Evolutionary conservation across 805 yeast genomes (phyloP).

Genomic region (Wickerhamiella allomyrinae): DNA sequence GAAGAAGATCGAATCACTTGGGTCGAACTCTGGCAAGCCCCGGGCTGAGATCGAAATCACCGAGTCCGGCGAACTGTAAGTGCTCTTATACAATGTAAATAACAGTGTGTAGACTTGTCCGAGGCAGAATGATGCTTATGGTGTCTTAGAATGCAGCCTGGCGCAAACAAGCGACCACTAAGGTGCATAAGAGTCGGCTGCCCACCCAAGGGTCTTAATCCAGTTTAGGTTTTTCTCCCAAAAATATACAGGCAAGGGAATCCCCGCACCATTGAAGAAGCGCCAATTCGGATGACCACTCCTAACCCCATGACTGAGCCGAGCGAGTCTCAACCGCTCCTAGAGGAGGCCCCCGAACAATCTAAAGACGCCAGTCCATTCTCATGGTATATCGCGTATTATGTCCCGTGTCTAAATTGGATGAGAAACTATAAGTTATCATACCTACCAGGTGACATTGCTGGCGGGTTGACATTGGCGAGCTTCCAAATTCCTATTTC

Average conservation of each 20-base stretch:
- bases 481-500: slow-evolving; percentile 85
- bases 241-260: no score
- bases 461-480: slow-evolving; percentile 79
- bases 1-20: slow-evolving; percentile 59
- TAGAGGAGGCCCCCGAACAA: background rate
- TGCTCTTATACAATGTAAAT: no score
- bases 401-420: slow-evolving; percentile 46
- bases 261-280: no score
- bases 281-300: background rate
- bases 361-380: background rate
- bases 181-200: no score
- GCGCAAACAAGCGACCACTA: no score
- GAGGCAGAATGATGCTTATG: no score
- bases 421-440: slow-evolving; percentile 28
- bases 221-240: no score
- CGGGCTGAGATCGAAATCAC: slow-evolving; percentile 49
- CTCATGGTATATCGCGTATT: slow-evolving; percentile 31
- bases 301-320: background rate
- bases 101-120: no score
- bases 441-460: slow-evolving; percentile 42
- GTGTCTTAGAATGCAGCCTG: no score
- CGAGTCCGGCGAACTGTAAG: slow-evolving; percentile 61
- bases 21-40: slow-evolving; percentile 61
- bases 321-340: background rate
- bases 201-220: no score